Percentiles rank a stretch among this genome's conserved stretches.
Evolutionary conservation across 331 rosid genomes (phyloP).

Genomic region (Saraca asoca): DNA sequence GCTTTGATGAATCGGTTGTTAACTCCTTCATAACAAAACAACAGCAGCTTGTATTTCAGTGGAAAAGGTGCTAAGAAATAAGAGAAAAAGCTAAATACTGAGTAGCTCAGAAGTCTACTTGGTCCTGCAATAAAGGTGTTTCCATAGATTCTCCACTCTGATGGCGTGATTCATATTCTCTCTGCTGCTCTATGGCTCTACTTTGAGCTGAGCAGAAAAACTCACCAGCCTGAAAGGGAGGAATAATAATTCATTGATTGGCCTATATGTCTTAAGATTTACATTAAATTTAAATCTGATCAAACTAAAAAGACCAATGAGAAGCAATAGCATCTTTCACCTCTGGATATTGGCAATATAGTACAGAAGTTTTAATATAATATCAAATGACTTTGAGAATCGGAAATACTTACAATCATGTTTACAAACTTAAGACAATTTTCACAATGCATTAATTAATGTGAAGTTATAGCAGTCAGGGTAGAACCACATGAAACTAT

Average conservation of each 20-base stretch:
- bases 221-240: conserved; percentile 75
- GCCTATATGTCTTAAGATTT: too few species aligned
- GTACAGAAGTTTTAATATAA: too few species aligned
- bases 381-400: too few species aligned
- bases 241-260: conserved; percentile 25
- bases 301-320: too few species aligned
- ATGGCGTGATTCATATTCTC: conserved; percentile 65
- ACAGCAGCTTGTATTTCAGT: conserved; percentile 20
- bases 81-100: conserved; percentile 12
- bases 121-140: conserved; percentile 75
- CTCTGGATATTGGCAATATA: too few species aligned
- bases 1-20: conserved; percentile 59
- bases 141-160: conserved; percentile 77
- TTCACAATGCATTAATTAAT: too few species aligned
- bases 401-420: too few species aligned
- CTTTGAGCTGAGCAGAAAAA: conserved; percentile 75
- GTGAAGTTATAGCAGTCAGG: too few species aligned
- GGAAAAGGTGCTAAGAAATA: conserved; percentile 11
- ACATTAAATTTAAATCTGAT: too few species aligned
- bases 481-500: too few species aligned
- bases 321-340: too few species aligned
- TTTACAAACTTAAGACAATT: too few species aligned
- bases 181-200: conserved; percentile 72
- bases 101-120: conserved; percentile 49
- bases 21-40: conserved; percentile 44